These are phyloP conservation scores for Thielaviopsis ethacetica DNA, from an alignment of 2,329 filamentous ascomycete genomes.

Conservation along the genomic window DNA sequence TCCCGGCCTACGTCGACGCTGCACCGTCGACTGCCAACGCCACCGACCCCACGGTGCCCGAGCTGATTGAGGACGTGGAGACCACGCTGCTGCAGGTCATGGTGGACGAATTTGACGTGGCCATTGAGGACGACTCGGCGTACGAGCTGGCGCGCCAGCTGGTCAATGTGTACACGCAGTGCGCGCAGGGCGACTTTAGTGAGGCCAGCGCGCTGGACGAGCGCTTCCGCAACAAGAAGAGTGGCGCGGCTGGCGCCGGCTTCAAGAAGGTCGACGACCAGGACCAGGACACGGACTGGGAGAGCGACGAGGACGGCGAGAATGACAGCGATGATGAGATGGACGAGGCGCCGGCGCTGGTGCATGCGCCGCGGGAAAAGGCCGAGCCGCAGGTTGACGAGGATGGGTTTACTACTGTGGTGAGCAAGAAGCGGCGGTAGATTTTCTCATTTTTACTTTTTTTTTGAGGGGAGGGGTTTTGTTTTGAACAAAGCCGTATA, in stretches of 20 bases:
- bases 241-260: slow-evolving; percentile 27
- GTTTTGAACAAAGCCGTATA: neutral
- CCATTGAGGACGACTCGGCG: slow-evolving; percentile 78
- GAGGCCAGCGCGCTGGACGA: slow-evolving; percentile 46
- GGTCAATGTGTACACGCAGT: slow-evolving; percentile 47
- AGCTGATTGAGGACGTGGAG: slow-evolving; percentile 64
- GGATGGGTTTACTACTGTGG: slow-evolving; percentile 65
- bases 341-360: slow-evolving; percentile 50
- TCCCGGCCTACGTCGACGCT: slow-evolving; percentile 44
- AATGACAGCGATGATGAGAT: slow-evolving; percentile 45
- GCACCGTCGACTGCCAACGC: slow-evolving; percentile 16
- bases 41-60: slow-evolving; percentile 13
- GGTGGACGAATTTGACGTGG: slow-evolving; percentile 88
- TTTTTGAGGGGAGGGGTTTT: neutral
- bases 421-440: slow-evolving; percentile 38
- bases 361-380: slow-evolving; percentile 43
- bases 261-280: slow-evolving; percentile 39
- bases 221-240: slow-evolving; percentile 45
- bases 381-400: slow-evolving; percentile 58
- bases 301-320: slow-evolving; percentile 42
- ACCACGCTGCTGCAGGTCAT: slow-evolving; percentile 75
- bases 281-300: slow-evolving; percentile 45
- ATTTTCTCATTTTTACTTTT: neutral
- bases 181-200: slow-evolving; percentile 47
- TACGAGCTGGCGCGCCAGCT: slow-evolving; percentile 59